Percentiles rank a stretch among this genome's conserved stretches.
phyloP scores from a whole-genome alignment of 2,329 filamentous ascomycete genomes.

The Diaporthe caulivora region DNA sequence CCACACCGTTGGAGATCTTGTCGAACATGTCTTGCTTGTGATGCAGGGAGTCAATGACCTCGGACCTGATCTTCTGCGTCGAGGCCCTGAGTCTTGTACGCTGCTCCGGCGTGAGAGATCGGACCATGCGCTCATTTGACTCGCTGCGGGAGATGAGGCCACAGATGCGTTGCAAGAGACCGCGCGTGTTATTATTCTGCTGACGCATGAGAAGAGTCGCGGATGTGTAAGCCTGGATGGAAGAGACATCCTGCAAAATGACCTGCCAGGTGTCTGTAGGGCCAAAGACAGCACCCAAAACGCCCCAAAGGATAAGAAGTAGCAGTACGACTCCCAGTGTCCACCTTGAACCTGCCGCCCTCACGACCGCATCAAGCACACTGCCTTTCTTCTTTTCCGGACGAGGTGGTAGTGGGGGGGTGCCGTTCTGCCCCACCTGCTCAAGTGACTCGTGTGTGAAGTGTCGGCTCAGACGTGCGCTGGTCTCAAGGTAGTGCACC shows the following conservation, averaged over 20 bases:
- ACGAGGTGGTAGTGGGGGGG: neutral
- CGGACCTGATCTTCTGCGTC: constrained; percentile 42
- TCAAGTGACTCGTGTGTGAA: constrained; percentile 34
- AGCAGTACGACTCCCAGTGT: constrained; percentile 48
- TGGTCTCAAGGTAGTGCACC: constrained; percentile 37
- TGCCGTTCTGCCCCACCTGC: neutral
- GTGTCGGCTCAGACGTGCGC: constrained; percentile 37
- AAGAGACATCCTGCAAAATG: constrained; percentile 51
- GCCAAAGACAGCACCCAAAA: constrained; percentile 48
- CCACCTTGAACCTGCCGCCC: constrained; percentile 41
- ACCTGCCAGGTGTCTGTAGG: constrained; percentile 52
- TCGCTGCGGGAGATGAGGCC: constrained; percentile 49
- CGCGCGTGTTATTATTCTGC: constrained; percentile 50
- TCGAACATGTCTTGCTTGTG: constrained; percentile 49
- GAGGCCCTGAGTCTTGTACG: constrained; percentile 39
- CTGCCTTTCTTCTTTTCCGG: constrained; percentile 31
- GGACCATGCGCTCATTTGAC: constrained; percentile 49
- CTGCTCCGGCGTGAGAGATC: constrained; percentile 41
- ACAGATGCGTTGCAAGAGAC: constrained; percentile 47
- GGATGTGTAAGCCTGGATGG: constrained; percentile 53
- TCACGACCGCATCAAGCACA: constrained; percentile 41
- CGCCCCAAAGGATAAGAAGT: constrained; percentile 48
- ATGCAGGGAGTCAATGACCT: constrained; percentile 43
- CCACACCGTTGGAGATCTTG: constrained; percentile 44
- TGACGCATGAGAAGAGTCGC: constrained; percentile 55